A percentile compares a stretch with the other conserved stretches of the same genome.
Conservation (phyloP, 164 flowering plant species). For the Vitis vinifera region DNA sequence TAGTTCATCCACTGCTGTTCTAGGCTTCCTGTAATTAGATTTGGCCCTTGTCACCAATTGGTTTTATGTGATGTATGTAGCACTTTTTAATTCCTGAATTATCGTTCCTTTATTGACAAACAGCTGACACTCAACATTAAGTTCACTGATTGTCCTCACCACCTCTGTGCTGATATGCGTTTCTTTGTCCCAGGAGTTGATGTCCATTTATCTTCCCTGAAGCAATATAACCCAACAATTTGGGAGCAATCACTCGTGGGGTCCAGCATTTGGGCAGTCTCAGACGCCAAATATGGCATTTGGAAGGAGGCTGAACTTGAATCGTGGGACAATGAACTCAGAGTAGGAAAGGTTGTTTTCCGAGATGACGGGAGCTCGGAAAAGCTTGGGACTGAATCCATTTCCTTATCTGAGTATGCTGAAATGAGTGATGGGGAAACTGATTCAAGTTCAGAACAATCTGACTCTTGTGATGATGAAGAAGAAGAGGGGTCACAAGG, state of each 20-base stretch:
- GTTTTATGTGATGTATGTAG: background rate
- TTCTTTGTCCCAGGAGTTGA: constrained; percentile 54
- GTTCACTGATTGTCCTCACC: background rate
- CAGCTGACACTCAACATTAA: too few relatives aligned
- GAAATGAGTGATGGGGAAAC: constrained; percentile 50
- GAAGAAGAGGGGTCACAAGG: constrained; percentile 64
- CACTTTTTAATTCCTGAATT: background rate
- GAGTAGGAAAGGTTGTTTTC: constrained; percentile 62
- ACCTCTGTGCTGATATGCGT: constrained; percentile 6
- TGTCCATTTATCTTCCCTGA: constrained; percentile 68
- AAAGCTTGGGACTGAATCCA: constrained; percentile 57
- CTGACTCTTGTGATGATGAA: constrained; percentile 58
- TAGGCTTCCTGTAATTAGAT: background rate
- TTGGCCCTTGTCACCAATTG: background rate
- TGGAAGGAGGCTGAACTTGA: constrained; percentile 93
- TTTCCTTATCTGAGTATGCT: constrained; percentile 71
- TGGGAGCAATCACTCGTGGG: constrained; percentile 80
- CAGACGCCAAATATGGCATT: constrained; percentile 55
- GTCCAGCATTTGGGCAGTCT: constrained; percentile 71
- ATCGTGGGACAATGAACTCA: constrained; percentile 69
- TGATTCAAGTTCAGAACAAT: constrained; percentile 42
- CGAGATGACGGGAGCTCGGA: constrained; percentile 74
- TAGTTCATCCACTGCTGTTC: background rate
- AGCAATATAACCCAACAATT: constrained; percentile 52
- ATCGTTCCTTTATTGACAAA: background rate